Base-by-base conservation (phyloP, 805 yeast genomes). In the Teunomyces panamensis region DNA sequence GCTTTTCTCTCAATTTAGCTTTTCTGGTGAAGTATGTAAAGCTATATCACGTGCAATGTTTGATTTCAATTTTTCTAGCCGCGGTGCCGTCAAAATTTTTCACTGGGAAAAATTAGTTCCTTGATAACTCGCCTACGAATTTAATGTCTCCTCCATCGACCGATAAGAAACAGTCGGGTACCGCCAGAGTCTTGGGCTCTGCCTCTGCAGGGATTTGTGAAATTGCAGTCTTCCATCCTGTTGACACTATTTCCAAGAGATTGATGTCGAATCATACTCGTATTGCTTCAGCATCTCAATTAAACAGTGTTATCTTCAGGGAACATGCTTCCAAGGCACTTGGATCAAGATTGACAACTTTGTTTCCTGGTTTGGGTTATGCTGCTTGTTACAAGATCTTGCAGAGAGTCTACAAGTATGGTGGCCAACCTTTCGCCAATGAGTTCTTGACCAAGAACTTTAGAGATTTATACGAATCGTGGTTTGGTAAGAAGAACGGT, bases 401-500 rank as follows among this genome's bases (percentile, higher is more conserved):
- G 58, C 99, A 94, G 74, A 84, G 99, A 75, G 97, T 94, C 47
- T 94, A 94, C 81, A 94, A 94, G 73, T 94, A 94, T 68, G 98
- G 99, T 64, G 99, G 99, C 44, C 99, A 94, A 75, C 99, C 99
- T 42, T 91, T 89, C 64, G 99, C 92, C 54, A 94, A 94, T 65
- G 99, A 94, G 71, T 89, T 84, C 64, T 78, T 94, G 65, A 80
- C 87, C 59, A 76, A 78, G 56, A 86, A 89, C 74, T 88, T 81
- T 75, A 82, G 79, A 62, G 71, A 77, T 39, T 65, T 77, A 47
- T 94, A 83, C 66, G 96, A 92, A 57, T 69, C 74, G 50, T 71
- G 77, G 35, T 94, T 94, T 60, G 99, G 98, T 54, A 79, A 87
- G 52, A 92, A 94, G 72, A 92, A 94, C 46, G 98, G 99, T 62